Evolutionary conservation across 805 yeast genomes (phyloP).

Genomic region (Suhomyces prunicola): DNA sequence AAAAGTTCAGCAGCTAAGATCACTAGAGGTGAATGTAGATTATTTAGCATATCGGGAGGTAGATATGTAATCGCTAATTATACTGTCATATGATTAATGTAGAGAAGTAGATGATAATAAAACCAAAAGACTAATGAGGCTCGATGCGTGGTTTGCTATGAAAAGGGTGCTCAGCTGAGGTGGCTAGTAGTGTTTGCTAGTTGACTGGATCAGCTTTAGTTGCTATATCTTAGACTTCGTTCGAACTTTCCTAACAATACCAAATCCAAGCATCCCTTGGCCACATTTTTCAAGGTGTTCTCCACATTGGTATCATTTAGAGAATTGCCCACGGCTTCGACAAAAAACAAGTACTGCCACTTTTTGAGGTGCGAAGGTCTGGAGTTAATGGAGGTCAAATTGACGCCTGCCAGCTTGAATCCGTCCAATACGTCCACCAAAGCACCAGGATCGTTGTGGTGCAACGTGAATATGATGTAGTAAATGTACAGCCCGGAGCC

Average conservation of each 20-base stretch:
- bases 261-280: slow-evolving; percentile 44
- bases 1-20: slow-evolving; percentile 62
- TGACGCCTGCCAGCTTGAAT: slow-evolving; percentile 54
- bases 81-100: not conserved
- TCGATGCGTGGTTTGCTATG: too few relatives aligned
- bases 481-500: slow-evolving; percentile 33
- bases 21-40: not conserved
- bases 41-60: not conserved
- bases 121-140: too few relatives aligned
- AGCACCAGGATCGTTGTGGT: slow-evolving; percentile 68
- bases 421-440: slow-evolving; percentile 61
- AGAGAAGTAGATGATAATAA: not conserved
- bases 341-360: slow-evolving; percentile 83
- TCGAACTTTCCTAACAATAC: slow-evolving; percentile 60
- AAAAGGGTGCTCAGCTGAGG: too few relatives aligned
- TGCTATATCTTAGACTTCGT: slow-evolving; percentile 37
- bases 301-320: slow-evolving; percentile 27
- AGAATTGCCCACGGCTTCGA: slow-evolving; percentile 57
- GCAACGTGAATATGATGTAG: slow-evolving; percentile 62
- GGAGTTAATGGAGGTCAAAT: slow-evolving; percentile 69
- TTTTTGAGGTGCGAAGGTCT: slow-evolving; percentile 65
- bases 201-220: not conserved
- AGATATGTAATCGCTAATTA: not conserved
- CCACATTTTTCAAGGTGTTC: slow-evolving; percentile 34
- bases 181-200: too few relatives aligned